Conservation (phyloP, 768 basidiomycete species). For the Panaeolus cyanescens region DNA sequence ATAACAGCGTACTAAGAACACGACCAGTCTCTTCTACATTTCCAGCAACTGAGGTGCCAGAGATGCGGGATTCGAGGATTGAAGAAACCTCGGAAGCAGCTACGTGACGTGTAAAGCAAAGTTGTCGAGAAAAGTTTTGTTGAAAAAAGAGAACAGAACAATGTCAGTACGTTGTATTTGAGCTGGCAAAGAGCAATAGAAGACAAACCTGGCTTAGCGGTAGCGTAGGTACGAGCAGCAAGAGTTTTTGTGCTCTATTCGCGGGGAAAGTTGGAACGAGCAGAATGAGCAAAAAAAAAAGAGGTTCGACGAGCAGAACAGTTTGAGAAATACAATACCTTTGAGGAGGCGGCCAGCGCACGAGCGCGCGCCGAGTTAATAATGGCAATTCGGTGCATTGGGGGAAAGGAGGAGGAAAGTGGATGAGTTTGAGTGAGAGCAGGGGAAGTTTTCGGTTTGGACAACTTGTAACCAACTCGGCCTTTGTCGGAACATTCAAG, state of each 20-base stretch:
- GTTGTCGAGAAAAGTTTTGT: slow-evolving; percentile 16
- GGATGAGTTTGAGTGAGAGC: slow-evolving; percentile 37
- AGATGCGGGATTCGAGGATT: slow-evolving; percentile 98
- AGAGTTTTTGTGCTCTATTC: slow-evolving; percentile 48
- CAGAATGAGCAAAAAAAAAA: neutral
- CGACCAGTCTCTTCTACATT: slow-evolving; percentile 99
- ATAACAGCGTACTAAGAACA: slow-evolving; percentile 80
- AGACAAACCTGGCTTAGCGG: slow-evolving; percentile 91
- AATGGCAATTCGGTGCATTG: slow-evolving; percentile 83
- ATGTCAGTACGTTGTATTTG: slow-evolving; percentile 19
- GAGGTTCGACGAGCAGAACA: slow-evolving; percentile 3
- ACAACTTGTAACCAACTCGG: slow-evolving; percentile 32
- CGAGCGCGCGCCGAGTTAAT: slow-evolving; percentile 82
- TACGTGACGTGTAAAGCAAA: slow-evolving; percentile 45
- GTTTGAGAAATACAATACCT: slow-evolving; percentile 42
- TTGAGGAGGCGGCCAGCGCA: slow-evolving; percentile 65
- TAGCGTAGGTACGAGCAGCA: slow-evolving; percentile 87
- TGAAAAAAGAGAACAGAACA: slow-evolving; percentile 22
- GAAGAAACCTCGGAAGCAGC: slow-evolving; percentile 99
- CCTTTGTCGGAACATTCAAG: slow-evolving; percentile 51
- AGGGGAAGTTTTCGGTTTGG: slow-evolving; percentile 47
- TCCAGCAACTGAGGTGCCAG: slow-evolving; percentile 85
- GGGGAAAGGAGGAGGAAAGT: slow-evolving; percentile 48
- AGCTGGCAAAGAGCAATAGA: slow-evolving; percentile 5
- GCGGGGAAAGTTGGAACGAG: slow-evolving; percentile 20